phyloP scores from a whole-genome alignment of 2,329 filamentous ascomycete species.

The Phialophora verrucosa region DNA sequence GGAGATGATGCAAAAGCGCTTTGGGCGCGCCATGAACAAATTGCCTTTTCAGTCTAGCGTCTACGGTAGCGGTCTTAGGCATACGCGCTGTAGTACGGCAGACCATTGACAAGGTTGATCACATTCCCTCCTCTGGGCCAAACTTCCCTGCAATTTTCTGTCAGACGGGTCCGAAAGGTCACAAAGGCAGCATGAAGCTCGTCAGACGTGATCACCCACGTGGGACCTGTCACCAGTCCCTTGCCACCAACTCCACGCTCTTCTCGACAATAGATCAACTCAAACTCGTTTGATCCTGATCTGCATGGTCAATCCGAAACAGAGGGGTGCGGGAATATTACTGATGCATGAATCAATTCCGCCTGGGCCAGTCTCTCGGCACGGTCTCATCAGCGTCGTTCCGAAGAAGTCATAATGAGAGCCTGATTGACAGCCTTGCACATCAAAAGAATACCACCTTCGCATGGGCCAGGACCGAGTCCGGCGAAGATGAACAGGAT shows the following conservation, averaged over 20 bases:
- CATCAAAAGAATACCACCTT: conserved; percentile 69
- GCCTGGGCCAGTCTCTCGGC: conserved; percentile 43
- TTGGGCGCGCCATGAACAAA: not conserved
- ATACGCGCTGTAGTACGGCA: not conserved
- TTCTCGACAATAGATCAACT: not conserved
- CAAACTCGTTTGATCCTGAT: not conserved
- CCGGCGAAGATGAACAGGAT: conserved; percentile 39
- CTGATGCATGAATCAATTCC: conserved; percentile 38
- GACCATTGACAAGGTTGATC: not conserved
- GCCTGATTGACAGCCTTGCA: conserved; percentile 70
- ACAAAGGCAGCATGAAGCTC: not conserved
- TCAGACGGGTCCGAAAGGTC: too few relatives aligned
- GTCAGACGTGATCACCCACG: not conserved
- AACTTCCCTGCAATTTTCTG: too few relatives aligned
- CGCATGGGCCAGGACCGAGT: conserved; percentile 35
- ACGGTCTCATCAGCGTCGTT: conserved; percentile 71
- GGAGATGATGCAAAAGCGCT: not conserved
- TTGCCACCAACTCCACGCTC: not conserved
- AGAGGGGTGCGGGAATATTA: not conserved
- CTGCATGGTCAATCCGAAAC: not conserved
- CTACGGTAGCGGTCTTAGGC: not conserved
- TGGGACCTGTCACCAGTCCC: not conserved
- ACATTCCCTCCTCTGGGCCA: too few relatives aligned
- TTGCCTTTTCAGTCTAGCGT: not conserved
- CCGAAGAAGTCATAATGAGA: conserved; percentile 69